A percentile compares a stretch with the other conserved stretches of the same genome.
Evolutionary conservation across 352 stramenopile genomes (phyloP).

Genomic region (Phytophthora quininea): DNA sequence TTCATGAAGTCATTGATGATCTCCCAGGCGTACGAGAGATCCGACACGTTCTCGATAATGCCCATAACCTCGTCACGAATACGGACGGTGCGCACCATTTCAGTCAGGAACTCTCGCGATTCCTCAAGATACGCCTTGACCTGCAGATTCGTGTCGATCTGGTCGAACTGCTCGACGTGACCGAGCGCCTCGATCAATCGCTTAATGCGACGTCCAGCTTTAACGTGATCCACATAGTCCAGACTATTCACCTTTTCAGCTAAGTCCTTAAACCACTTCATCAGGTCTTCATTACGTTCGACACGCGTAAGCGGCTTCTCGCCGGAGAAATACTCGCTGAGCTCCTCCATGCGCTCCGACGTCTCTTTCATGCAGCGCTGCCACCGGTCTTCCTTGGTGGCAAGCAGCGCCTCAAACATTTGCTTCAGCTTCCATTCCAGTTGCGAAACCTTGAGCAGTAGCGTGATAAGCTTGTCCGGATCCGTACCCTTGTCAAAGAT

Average conservation of each 20-base stretch:
- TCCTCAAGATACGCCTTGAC: conserved; percentile 95
- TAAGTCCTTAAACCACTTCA: conserved; percentile 93
- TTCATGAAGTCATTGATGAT: conserved; percentile 95
- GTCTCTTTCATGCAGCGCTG: conserved; percentile 89
- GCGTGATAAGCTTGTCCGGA: conserved; percentile 87
- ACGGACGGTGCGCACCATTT: conserved; percentile 95
- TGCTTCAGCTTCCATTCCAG: conserved; percentile 96
- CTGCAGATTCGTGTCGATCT: conserved; percentile 95
- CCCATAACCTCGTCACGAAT: conserved; percentile 93
- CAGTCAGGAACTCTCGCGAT: conserved; percentile 91
- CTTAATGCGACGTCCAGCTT: conserved; percentile 94
- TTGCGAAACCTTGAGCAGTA: conserved; percentile 93
- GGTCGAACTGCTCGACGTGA: conserved; percentile 96
- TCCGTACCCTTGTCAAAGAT: conserved; percentile 87
- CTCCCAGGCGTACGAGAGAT: conserved; percentile 95
- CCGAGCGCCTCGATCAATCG: conserved; percentile 92
- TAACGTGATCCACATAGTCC: conserved; percentile 92
- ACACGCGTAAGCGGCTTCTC: conserved; percentile 93
- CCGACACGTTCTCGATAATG: conserved; percentile 93
- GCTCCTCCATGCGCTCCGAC: conserved; percentile 91
- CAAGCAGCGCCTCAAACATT: conserved; percentile 91
- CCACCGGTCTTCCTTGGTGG: conserved; percentile 92
- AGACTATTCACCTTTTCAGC: conserved; percentile 91
- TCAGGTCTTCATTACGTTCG: conserved; percentile 93
- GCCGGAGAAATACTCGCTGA: conserved; percentile 94